Conservation (phyloP, 805 yeast species). For the Vanderwaltozyma polyspora region DNA sequence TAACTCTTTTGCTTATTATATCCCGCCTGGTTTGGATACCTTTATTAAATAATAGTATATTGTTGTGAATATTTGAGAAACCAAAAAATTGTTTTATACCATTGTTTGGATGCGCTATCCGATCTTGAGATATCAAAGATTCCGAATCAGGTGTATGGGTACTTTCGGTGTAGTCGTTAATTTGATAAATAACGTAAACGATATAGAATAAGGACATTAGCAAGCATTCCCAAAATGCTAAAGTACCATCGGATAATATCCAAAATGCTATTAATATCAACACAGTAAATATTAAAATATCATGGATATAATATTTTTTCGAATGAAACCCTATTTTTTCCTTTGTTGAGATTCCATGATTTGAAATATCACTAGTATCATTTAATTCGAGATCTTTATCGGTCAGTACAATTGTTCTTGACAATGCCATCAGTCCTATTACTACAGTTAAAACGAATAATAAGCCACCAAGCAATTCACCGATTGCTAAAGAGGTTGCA, state of each 20-base stretch:
- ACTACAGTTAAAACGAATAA: conserved; percentile 72
- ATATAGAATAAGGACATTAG: conserved; percentile 33
- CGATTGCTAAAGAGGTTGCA: conserved; percentile 70
- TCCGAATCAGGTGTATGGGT: neutral
- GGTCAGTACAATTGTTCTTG: conserved; percentile 50
- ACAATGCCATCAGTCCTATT: conserved; percentile 64
- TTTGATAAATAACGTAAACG: neutral
- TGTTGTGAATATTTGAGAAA: conserved; percentile 1
- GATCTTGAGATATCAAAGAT: neutral
- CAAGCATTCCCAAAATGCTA: conserved; percentile 46
- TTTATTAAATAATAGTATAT: conserved; percentile 9
- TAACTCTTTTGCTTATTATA: conserved; percentile 11
- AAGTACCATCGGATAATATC: conserved; percentile 43
- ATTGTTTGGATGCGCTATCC: too few species aligned
- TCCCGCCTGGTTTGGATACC: conserved; percentile 11
- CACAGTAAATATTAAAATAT: conserved; percentile 43
- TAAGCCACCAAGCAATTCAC: conserved; percentile 87
- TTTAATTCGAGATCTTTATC: neutral
- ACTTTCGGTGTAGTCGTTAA: neutral
- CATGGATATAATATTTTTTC: conserved; percentile 43
- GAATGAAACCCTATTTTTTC: conserved; percentile 18
- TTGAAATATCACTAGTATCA: neutral
- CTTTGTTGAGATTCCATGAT: neutral
- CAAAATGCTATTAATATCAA: conserved; percentile 40
- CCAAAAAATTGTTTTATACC: too few species aligned